Percentiles rank a stretch among this genome's conserved stretches.
Evolutionary conservation across 176 grass and related monocot species (phyloP).

Genomic region (Melocanna baccifera): DNA sequence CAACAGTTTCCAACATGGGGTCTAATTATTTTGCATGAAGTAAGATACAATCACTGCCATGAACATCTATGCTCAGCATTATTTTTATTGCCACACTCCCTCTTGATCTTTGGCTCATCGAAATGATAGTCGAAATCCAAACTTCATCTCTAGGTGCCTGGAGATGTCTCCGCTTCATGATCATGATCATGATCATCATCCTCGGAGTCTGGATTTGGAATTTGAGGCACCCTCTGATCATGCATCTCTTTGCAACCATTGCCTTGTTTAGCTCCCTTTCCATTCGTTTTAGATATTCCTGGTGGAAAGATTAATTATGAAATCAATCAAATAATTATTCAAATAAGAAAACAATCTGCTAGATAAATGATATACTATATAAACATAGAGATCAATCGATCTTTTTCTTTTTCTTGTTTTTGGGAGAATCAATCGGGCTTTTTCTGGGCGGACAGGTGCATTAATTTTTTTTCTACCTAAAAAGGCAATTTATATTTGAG

Average conservation of each 20-base stretch:
- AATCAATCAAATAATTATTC: neutral
- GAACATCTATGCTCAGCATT: neutral
- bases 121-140: too few relatives aligned
- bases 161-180: neutral
- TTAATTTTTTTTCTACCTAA: neutral
- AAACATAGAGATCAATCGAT: neutral
- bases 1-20: neutral
- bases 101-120: neutral
- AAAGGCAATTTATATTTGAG: neutral
- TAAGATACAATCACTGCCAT: neutral
- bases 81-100: neutral
- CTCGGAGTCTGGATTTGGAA: slow-evolving; percentile 13
- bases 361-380: neutral
- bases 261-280: neutral
- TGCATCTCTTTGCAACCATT: neutral
- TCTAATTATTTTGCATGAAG: neutral
- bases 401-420: neutral
- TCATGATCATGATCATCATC: neutral
- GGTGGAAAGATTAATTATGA: neutral
- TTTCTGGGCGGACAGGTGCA: neutral
- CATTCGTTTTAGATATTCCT: slow-evolving; percentile 20
- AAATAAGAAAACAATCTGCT: neutral
- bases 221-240: neutral
- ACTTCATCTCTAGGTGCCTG: neutral
- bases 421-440: neutral